Conservation (phyloP, 2,329 filamentous ascomycete species). For the Cylindrodendrum hubeiense region DNA sequence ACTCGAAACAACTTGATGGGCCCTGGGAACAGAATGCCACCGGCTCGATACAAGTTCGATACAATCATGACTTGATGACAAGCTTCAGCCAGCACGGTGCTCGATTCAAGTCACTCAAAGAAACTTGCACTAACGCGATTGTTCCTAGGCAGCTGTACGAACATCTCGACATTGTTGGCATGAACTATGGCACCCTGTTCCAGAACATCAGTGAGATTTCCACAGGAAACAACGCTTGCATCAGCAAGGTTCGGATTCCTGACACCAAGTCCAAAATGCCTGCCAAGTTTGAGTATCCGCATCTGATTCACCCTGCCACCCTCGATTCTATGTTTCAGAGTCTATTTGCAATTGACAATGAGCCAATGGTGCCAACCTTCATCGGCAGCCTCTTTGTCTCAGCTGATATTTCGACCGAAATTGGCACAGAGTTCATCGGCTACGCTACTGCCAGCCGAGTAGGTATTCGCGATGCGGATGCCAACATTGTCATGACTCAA, state of each 20-base stretch:
- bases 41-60: conserved; percentile 48
- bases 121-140: conserved; percentile 49
- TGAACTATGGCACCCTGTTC: conserved; percentile 65
- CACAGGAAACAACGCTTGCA: conserved; percentile 50
- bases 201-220: conserved; percentile 58
- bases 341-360: conserved; percentile 58
- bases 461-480: conserved; percentile 54
- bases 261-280: conserved; percentile 67
- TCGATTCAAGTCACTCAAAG: conserved; percentile 40
- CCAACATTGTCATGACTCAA: conserved; percentile 59
- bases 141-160: conserved; percentile 63
- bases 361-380: conserved; percentile 63
- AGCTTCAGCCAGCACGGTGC: conserved; percentile 37
- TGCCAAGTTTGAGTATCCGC: conserved; percentile 63
- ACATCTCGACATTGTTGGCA: conserved; percentile 61
- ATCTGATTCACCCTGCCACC: conserved; percentile 69
- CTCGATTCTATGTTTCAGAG: conserved; percentile 69
- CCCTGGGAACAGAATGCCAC: conserved; percentile 59
- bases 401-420: conserved; percentile 48
- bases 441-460: conserved; percentile 53
- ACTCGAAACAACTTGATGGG: conserved; percentile 56
- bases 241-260: conserved; percentile 57
- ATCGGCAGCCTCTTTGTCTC: conserved; percentile 62
- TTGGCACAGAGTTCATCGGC: conserved; percentile 54
- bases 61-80: conserved; percentile 35